Percentiles rank a stretch among this genome's conserved stretches.
phyloP scores from a whole-genome alignment of 2,329 filamentous ascomycete genomes.

The Kalmusia sp. region DNA sequence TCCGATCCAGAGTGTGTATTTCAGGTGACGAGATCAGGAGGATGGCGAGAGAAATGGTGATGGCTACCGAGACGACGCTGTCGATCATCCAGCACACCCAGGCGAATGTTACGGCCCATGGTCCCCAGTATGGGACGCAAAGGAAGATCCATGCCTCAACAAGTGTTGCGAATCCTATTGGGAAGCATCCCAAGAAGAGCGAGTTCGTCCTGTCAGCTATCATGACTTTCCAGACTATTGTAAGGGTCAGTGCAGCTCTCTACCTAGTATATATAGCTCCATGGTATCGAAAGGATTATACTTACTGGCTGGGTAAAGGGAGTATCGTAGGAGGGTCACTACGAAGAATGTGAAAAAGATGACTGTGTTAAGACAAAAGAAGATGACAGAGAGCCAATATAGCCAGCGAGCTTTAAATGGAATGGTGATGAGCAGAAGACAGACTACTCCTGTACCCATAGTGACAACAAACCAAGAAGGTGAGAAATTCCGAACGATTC shows the following conservation, averaged over 20 bases:
- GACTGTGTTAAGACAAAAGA: conserved; percentile 66
- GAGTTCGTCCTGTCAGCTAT: conserved; percentile 62
- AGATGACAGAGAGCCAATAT: conserved; percentile 64
- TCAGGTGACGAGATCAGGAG: conserved; percentile 56
- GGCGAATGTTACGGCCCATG: conserved; percentile 57
- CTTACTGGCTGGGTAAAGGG: conserved; percentile 71
- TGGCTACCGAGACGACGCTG: conserved; percentile 51
- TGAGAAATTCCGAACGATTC: conserved; percentile 46
- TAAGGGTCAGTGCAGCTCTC: neutral
- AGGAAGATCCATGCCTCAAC: conserved; percentile 69
- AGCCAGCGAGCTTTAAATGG: conserved; percentile 67
- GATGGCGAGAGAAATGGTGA: conserved; percentile 59
- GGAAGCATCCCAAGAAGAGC: conserved; percentile 71
- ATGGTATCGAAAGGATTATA: conserved; percentile 64
- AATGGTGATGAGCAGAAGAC: conserved; percentile 67
- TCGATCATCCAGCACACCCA: conserved; percentile 61
- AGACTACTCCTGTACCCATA: conserved; percentile 73
- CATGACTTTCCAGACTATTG: neutral
- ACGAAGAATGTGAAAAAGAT: conserved; percentile 64
- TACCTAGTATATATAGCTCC: too few relatives aligned
- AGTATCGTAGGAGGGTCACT: conserved; percentile 67
- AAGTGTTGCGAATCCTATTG: conserved; percentile 73
- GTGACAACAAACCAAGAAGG: conserved; percentile 48
- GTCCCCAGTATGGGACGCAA: conserved; percentile 67
- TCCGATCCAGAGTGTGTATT: conserved; percentile 46